Evolutionary conservation across 2,329 filamentous ascomycete genomes (phyloP).

Genomic region (Exophiala spinifera): DNA sequence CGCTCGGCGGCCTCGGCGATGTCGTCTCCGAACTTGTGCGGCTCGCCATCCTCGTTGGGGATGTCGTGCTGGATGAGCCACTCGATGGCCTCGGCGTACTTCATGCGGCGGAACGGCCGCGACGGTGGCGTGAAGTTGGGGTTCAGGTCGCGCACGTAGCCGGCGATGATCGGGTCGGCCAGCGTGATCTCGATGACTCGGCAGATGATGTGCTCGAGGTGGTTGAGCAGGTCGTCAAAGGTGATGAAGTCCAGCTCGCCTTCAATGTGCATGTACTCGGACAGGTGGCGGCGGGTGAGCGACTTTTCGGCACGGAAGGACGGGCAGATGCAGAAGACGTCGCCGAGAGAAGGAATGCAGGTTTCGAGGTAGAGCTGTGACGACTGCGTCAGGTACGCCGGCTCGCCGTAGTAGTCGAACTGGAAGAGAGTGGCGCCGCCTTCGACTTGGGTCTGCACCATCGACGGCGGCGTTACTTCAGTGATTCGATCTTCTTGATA

Average conservation of each 20-base stretch:
- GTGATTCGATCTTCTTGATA: conserved; percentile 74
- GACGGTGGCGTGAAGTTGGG: conserved; percentile 78
- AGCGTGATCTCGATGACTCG: conserved; percentile 76
- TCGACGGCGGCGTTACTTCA: conserved; percentile 83
- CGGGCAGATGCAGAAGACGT: conserved; percentile 97
- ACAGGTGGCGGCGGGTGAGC: conserved; percentile 86
- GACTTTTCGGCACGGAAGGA: conserved; percentile 98
- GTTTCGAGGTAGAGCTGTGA: conserved; percentile 98
- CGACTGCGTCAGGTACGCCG: conserved; percentile 91
- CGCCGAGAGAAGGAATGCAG: conserved; percentile 80
- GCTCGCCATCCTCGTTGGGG: conserved; percentile 74
- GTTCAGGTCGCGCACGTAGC: conserved; percentile 81
- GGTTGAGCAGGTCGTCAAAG: conserved; percentile 81
- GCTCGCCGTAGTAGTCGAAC: conserved; percentile 84
- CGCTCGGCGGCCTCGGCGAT: conserved; percentile 97
- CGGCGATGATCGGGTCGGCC: conserved; percentile 68
- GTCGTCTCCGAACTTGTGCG: conserved; percentile 91
- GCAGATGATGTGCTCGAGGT: conserved; percentile 86
- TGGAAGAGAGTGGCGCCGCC: conserved; percentile 88
- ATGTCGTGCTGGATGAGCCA: conserved; percentile 92
- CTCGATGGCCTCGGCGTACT: conserved; percentile 87
- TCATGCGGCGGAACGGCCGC: conserved; percentile 91
- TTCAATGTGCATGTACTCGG: conserved; percentile 96
- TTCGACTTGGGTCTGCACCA: conserved; percentile 94
- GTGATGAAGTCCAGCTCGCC: conserved; percentile 94